A percentile compares a stretch with the other conserved stretches of the same genome.
phyloP scores from a whole-genome alignment of 352 stramenopile genomes.

The Pelagophyceae sp. region DNA sequence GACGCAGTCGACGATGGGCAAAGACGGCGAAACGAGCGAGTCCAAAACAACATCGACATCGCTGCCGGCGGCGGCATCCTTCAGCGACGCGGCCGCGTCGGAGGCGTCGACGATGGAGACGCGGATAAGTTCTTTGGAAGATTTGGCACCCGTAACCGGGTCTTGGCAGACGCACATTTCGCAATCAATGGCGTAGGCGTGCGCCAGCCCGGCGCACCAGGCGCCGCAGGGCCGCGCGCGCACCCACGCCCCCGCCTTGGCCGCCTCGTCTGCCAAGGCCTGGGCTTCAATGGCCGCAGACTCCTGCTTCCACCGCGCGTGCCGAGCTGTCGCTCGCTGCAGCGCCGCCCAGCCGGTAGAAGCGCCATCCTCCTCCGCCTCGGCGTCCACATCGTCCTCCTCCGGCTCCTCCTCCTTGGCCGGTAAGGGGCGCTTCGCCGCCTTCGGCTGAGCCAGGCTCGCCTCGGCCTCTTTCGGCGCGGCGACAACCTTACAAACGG shows the following conservation, averaged over 20 bases:
- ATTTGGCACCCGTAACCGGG: slow-evolving; percentile 42
- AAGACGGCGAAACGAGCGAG: slow-evolving; percentile 55
- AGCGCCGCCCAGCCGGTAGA: neutral
- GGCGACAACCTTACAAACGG: too few relatives aligned
- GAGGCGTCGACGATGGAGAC: slow-evolving; percentile 56
- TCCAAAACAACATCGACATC: slow-evolving; percentile 53
- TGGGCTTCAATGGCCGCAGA: neutral
- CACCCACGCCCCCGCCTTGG: slow-evolving; percentile 39
- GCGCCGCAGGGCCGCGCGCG: slow-evolving; percentile 43
- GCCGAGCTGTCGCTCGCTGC: neutral
- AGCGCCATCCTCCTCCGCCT: too few relatives aligned
- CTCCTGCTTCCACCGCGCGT: neutral
- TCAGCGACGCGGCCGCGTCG: slow-evolving; percentile 29
- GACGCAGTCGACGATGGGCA: slow-evolving; percentile 52
- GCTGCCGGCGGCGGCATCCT: neutral
- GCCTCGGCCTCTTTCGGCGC: too few relatives aligned
- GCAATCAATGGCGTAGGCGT: slow-evolving; percentile 63
- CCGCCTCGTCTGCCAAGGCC: neutral
- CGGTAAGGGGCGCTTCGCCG: too few relatives aligned
- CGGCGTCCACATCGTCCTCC: too few relatives aligned
- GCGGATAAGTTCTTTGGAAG: slow-evolving; percentile 53
- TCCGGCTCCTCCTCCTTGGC: too few relatives aligned
- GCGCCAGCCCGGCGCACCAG: slow-evolving; percentile 49
- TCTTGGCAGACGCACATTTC: slow-evolving; percentile 65
- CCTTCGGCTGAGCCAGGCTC: too few relatives aligned